Base-by-base conservation (phyloP, 2,329 filamentous ascomycete genomes). In the Taxawa tesnikishii region DNA sequence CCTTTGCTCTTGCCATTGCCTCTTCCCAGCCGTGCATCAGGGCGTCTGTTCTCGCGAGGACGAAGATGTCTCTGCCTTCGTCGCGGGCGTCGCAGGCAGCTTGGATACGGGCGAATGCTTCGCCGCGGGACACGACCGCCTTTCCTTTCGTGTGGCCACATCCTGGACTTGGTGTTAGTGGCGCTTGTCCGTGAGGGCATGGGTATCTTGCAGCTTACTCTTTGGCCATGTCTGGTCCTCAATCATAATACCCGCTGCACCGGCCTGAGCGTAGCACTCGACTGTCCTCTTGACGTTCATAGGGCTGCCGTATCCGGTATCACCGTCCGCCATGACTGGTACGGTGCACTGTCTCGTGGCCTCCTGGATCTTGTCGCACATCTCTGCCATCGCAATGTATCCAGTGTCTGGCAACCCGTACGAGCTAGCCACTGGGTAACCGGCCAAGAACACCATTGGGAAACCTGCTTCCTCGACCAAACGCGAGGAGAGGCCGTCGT, bases 141-240 rank as follows among this genome's bases (percentile, higher is more conserved):
- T 65, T 67, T 1, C 61, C 62, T 23, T 59, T 59, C 1, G 60
- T 65, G 36, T 67, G 63, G 3, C 56, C 57, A 24, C 58, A 62
- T n/a, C 57, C 56, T 62, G 34, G 8, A 24, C 8, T 24, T 8
- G 8, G 8, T 24, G 12, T 5, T 28, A 18, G 27, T 10, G 3
- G n/a, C n/a, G n/a, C n/a, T n/a, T n/a, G n/a, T n/a, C n/a, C n/a
- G n/a, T n/a, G n/a, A n/a, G 29, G 29, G n/a, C 25, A 10, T 15
- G 12, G 14, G 11, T 23, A 6, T 2, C 16, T 14, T 32, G 24
- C 12, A 23, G 18, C 54, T 40, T 34, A 65, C 62, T 45, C 34
- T 67, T 66, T 5, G 63, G 62, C 62, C 62, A 67, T 1, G 58
- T 62, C 38, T 65, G 62, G 33, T 65, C 61, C 34, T 66, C 62